A percentile compares a stretch with the other conserved stretches of the same genome.
Conservation (phyloP, 805 yeast species). For the Ogataea paraovalis region DNA sequence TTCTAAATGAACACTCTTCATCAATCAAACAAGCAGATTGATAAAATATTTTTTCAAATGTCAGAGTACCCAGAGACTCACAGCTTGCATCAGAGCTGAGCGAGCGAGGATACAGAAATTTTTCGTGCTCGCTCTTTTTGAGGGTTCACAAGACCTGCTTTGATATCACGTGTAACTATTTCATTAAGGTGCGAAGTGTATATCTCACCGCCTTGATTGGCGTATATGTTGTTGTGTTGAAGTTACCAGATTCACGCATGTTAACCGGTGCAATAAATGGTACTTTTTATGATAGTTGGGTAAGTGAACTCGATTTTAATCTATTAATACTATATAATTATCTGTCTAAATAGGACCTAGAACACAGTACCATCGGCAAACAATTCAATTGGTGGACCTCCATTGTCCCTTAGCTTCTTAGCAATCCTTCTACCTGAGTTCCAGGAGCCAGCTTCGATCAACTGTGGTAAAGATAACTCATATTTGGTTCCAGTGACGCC, state of each 20-base stretch:
- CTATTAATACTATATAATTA: background rate
- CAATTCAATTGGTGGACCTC: constrained; percentile 63
- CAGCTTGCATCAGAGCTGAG: too few species aligned
- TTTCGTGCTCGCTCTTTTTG: background rate
- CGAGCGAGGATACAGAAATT: too few species aligned
- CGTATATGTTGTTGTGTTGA: background rate
- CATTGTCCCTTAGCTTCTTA: constrained; percentile 41
- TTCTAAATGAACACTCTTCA: background rate
- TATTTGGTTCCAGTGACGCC: constrained; percentile 27
- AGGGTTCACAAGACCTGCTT: background rate
- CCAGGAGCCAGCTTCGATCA: constrained; percentile 70
- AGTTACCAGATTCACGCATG: too few species aligned
- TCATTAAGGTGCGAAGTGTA: background rate
- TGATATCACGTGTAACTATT: background rate
- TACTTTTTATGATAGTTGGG: too few species aligned
- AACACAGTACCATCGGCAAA: constrained; percentile 65
- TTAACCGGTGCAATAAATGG: too few species aligned
- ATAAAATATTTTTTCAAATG: background rate
- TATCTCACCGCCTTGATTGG: too few species aligned
- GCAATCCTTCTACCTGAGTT: constrained; percentile 62
- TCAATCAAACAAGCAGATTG: background rate
- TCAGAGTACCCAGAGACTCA: background rate
- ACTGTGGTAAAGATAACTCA: constrained; percentile 47
- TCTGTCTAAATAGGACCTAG: constrained; percentile 21
- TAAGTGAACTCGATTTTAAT: too few species aligned